phyloP scores from a whole-genome alignment of 148 eudicot genomes.

The Camellia japonica region DNA sequence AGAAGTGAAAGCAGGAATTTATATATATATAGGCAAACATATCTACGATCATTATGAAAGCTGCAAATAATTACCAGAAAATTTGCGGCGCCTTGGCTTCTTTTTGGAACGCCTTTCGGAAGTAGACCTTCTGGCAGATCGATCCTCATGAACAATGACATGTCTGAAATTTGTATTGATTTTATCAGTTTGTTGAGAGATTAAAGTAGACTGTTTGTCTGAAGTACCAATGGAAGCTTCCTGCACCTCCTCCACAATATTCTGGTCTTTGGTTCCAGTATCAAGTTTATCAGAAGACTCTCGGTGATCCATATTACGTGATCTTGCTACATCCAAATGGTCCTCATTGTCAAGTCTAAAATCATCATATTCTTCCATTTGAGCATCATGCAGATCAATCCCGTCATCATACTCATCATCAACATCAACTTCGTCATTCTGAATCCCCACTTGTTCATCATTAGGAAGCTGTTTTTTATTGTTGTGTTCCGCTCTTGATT shows the following conservation, averaged over 20 bases:
- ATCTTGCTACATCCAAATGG: slow-evolving; percentile 27
- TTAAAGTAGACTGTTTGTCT: slow-evolving; percentile 31
- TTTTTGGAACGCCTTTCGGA: slow-evolving; percentile 54
- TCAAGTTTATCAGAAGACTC: slow-evolving; percentile 25
- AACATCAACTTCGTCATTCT: slow-evolving; percentile 41
- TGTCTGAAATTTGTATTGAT: slow-evolving; percentile 28
- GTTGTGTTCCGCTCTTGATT: slow-evolving; percentile 32
- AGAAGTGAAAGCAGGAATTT: neutral
- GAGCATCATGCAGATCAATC: slow-evolving; percentile 71
- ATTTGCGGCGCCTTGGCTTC: slow-evolving; percentile 60
- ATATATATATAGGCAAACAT: too few species aligned
- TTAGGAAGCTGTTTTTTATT: slow-evolving; percentile 29
- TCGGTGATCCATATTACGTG: slow-evolving; percentile 35
- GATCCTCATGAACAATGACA: slow-evolving; percentile 33
- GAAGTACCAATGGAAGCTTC: slow-evolving; percentile 35
- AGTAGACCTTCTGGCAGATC: slow-evolving; percentile 36
- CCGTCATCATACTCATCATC: slow-evolving; percentile 96
- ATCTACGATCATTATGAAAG: neutral
- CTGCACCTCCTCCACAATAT: slow-evolving; percentile 34
- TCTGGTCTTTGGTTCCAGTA: slow-evolving; percentile 25
- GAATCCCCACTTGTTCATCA: slow-evolving; percentile 35
- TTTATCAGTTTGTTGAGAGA: slow-evolving; percentile 32
- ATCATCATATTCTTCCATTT: slow-evolving; percentile 52
- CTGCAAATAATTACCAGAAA: slow-evolving; percentile 41
- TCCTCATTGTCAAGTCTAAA: slow-evolving; percentile 31